Evolutionary conservation across 2,329 filamentous ascomycete species (phyloP).

Genomic region (Fusarium mangiferae): DNA sequence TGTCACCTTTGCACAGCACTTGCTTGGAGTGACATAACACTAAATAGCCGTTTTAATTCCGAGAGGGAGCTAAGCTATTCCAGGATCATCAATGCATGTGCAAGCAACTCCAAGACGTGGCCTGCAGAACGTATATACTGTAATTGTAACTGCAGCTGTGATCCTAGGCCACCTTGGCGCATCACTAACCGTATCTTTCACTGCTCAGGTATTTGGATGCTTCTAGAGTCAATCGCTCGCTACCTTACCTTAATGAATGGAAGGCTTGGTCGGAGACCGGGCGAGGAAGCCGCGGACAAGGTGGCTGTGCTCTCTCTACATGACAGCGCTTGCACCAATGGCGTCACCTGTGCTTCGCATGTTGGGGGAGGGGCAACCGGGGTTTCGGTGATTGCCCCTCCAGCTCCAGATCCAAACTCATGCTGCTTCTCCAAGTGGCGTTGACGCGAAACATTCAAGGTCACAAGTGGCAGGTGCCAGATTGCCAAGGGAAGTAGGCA

Average conservation of each 20-base stretch:
- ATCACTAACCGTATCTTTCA: constrained; percentile 2
- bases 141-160: background rate
- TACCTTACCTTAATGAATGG: background rate
- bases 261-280: background rate
- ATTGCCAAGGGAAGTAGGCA: constrained; percentile 24
- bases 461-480: constrained; percentile 29
- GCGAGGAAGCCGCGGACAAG: background rate
- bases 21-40: background rate
- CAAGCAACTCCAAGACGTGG: background rate
- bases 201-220: background rate
- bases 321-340: constrained; percentile 27
- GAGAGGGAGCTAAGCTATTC: background rate
- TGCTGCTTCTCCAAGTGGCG: constrained; percentile 17
- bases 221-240: background rate
- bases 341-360: constrained; percentile 28
- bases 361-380: constrained; percentile 32
- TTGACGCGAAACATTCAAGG: constrained; percentile 26
- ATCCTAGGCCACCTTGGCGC: constrained; percentile 11
- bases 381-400: constrained; percentile 31
- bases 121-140: constrained; percentile 1
- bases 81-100: constrained; percentile 7
- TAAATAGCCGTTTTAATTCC: background rate
- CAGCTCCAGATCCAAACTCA: constrained; percentile 8
- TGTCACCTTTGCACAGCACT: background rate
- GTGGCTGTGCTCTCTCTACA: constrained; percentile 28